Evolutionary conservation across 2,329 filamentous ascomycete species (phyloP), one percentile per base, ranked within the genome.

Genomic region (Purpureocillium takamizusanense): DNA sequence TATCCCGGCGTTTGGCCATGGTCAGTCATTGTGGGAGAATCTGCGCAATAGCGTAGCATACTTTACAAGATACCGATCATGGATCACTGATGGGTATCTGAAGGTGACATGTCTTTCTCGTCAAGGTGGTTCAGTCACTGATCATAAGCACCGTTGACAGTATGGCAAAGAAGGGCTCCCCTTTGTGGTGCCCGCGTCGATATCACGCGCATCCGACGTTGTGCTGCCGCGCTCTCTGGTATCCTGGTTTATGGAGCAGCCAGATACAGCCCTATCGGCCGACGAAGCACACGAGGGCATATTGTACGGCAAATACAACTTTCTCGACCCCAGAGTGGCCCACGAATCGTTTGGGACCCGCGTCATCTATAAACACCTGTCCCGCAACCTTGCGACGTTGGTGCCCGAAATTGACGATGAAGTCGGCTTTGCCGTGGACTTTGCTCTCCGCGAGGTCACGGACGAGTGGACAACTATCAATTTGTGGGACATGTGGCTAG

Each of bases 211-310:
- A 1, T 54, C 61, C 16, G 66, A 70, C 33, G 60, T 71, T 30
- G 59, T 71, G 36, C 51, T 71, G 4, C 67, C 67, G 2, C 56
- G 53, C 4, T 60, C 57, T 1, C 63, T 69, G 46, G 60, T 65
- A 8, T 48, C 53, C 8, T 71, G 67, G 67, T 59, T 70, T 50
- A 58, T 70, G 41, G 63, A 67, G 31, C 61, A 66, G 45, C 66
- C 67, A n/a, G 67, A 70, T 39, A 47, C 51, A 21, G 46, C 65
- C 2, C 51, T 70, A 21, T 68, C 63, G 2, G 54, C 65, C 1
- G 50, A 60, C 36, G 51, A 60, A 2, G 65, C 67, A 1, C 67
- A 68, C 44, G 55, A 59, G 32, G 53, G 56, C n/a, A 42, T 60
- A 4, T 48, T 67, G 1, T 57, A 62, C 38, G 51, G 52, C 16